Conservation (phyloP, 2,329 filamentous ascomycete species). For the Elsinoe australis region DNA sequence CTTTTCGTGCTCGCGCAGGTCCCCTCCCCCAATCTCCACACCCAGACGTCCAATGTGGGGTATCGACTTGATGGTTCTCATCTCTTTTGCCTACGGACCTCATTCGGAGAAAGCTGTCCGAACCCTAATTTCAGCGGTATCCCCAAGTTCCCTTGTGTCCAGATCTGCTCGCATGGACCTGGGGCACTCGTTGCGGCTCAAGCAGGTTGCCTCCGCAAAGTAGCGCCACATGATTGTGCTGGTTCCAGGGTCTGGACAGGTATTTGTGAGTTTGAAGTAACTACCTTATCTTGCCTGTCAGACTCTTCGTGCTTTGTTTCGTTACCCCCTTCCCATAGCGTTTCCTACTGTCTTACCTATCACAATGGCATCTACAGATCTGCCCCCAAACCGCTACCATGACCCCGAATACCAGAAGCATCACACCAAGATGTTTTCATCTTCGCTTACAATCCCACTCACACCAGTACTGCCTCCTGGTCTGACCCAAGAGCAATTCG, state of each 20-base stretch:
- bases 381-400: not conserved
- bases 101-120: not conserved
- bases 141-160: not conserved
- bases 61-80: not conserved
- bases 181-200: conserved; percentile 1
- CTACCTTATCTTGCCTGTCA: too few relatives aligned
- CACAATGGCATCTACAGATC: not conserved
- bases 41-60: conserved; percentile 4
- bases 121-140: not conserved
- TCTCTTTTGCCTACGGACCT: not conserved
- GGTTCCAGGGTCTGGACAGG: conserved; percentile 2
- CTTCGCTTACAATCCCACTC: not conserved
- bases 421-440: conserved; percentile 1
- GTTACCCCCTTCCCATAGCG: not conserved
- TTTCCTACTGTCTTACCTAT: not conserved
- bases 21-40: conserved; percentile 2
- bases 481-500: conserved; percentile 5
- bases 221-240: not conserved
- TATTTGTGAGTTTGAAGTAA: not conserved
- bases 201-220: conserved; percentile 9
- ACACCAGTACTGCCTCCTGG: conserved; percentile 7
- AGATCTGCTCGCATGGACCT: not conserved
- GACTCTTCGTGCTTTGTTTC: not conserved
- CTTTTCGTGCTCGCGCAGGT: not conserved
- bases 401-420: conserved; percentile 7